Base-by-base conservation (phyloP, 208 protist species). In the Leishmania guyanensis region DNA sequence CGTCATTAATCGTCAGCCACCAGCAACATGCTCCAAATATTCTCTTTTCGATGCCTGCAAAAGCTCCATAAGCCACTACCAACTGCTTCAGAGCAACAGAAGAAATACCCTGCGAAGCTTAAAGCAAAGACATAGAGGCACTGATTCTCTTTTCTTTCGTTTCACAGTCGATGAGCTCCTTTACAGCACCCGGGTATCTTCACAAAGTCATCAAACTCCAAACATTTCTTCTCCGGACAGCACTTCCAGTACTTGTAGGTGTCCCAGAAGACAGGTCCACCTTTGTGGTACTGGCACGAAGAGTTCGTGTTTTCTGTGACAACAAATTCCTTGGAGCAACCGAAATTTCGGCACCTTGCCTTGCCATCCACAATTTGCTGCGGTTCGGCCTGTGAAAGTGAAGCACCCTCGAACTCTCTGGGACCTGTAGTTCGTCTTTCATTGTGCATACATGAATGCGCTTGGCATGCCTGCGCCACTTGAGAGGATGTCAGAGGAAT, bases 181-280 rank as follows among this genome's bases (percentile, higher is more conserved):
- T 86, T 79, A 43, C 76, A 86, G 83, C 94, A 97, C 6, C 92
- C 93, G 5, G 94, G 93, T 14, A 97, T 88, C 48, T 95, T 94
- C 8, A 96, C 89, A 86, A 97, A 97, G 58, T 97, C 92, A 46
- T 97, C 94, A 78, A 96, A 97, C 50, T 96, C 93, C 6, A 87
- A 82, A 56, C 91, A 89, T 72, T 96, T 95, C 78, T 95, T 94
- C 22, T 93, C 77, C 33, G 93, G 90, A 70, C 94, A 97, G 83
- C 94, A 97, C 78, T 94, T 94, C 93, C 94, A 97, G 79, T 97
- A 97, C 76, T 95, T 95, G 75, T 95, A 94, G 9, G 92, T 96
- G 58, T 97, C 93, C 89, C 91, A 95, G 60, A 96, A 96, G 3
- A 97, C 93, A 33, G 94, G 93, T 14, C 94, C 94, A 5, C 85